Evolutionary conservation across 106 monocot species (phyloP), one percentile per base, ranked within the genome.

Genomic region (Platanthera guangdongensis): DNA sequence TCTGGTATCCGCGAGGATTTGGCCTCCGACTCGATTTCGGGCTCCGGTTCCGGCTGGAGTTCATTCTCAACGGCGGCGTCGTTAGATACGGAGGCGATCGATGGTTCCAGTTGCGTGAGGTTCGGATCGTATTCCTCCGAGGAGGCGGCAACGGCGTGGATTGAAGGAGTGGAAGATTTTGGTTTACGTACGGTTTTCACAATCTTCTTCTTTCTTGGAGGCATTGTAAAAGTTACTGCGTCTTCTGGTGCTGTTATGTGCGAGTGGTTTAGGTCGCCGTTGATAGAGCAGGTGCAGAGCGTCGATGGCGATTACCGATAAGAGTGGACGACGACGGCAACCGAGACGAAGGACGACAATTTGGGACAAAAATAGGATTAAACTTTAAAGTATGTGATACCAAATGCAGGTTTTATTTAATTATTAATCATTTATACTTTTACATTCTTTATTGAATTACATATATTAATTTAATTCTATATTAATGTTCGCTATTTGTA

Each of bases 151-250:
- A 12, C 47, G 50, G 19, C 55, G 28, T 80, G 9, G 59, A 19
- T 9, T 62, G 63, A 28, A 47, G 84, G 50, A 62, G 84, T 21
- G 54, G 75, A 59, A 74, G 85, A 7, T 74, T 77, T 76, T 76
- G 84, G 30, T 49, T 78, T 86, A 69, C 82, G 85, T 9, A 65
- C 79, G 67, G 76, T 68, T 68, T 74, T 80, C 54, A 39, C 81
- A 48, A 52, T 76, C 78, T 52, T 72, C 74, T 77, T 78, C 73
- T 75, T 85, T 67, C 57, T 79, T 9, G 87, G 85, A 54, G 88
- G 80, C 88, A 88, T 88, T 22, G 68, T 79, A 18, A 15, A 39
- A 11, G 28, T 32, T 32, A 11, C 32, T 59, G 11, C n/a, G 7
- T 59, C n/a, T 59, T 59, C 59, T 65, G 65, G 1, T 65, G 65